Evolutionary conservation across 352 stramenopile genomes (phyloP), one percentile per base, ranked within the genome.

Genomic region (Globisporangium cylindrosporum): DNA sequence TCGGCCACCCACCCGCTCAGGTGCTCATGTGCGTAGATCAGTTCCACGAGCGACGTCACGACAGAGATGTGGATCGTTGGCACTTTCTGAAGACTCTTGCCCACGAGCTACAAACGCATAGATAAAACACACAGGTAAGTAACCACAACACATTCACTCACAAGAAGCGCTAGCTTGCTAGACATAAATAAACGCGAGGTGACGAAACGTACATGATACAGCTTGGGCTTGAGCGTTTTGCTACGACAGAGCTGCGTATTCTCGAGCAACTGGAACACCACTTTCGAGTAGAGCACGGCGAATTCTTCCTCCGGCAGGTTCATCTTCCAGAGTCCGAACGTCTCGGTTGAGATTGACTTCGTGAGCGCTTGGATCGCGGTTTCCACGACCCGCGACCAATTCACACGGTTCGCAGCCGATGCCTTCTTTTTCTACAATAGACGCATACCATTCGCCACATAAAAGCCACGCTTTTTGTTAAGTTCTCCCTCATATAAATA

Each of bases 231-330:
- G 24, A 93, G 70, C 15, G 67, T 71, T 63, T 90, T 89, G n/a
- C 72, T 78, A 22, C 82, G 82, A 54, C 82, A 89, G 10, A 92
- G 68, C n/a, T 70, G 65, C 4, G 83, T 74, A 59, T 89, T 91
- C 32, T 88, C 82, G 32, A 94, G 69, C 22, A 92, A 65, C 61
- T 88, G 74, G 59, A 91, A 91, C 0, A 85, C 81, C 15, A 86
- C 70, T 59, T 88, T 88, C 56, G 80, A 91, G 66, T 92, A 92
- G 6, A 92, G 64, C 59, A 88, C 85, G 0, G 83, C 81, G 57
- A 94, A 94, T 60, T 93, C 84, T 76, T 93, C 86, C 64, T 94
- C 86, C 1, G 86, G 86, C 4, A 91, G 69, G 24, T 90, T 92
- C 83, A 92, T 92, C 54, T 82, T 81, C 86, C 86, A 94, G 58